Conservation (phyloP, 768 basidiomycete species). For the Boletellus ananiceps region DNA sequence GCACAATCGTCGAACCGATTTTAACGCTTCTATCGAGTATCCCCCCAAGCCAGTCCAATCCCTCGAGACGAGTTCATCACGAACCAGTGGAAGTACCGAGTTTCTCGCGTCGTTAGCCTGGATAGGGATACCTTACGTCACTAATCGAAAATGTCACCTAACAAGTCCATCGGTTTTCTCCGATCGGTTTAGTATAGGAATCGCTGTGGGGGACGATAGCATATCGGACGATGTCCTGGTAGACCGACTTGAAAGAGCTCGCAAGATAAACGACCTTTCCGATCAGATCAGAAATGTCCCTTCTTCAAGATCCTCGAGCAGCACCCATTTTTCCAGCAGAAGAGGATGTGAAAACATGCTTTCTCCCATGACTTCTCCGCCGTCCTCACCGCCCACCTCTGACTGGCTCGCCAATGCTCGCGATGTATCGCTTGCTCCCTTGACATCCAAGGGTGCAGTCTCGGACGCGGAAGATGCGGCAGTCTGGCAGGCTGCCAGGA, state of each 20-base stretch:
- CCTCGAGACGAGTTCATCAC: slow-evolving; percentile 4
- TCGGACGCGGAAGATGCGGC: slow-evolving; percentile 22
- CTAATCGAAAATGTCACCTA: background rate
- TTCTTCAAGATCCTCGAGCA: background rate
- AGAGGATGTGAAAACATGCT: background rate
- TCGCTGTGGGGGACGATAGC: slow-evolving; percentile 47
- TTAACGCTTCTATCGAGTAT: slow-evolving; percentile 2
- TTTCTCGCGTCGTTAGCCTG: slow-evolving; percentile 33
- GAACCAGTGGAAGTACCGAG: slow-evolving; percentile 20
- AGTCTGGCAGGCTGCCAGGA: slow-evolving; percentile 36
- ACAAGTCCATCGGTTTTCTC: background rate
- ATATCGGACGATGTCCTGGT: slow-evolving; percentile 50
- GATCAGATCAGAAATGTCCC: background rate
- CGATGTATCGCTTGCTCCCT: background rate
- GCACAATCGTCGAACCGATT: slow-evolving; percentile 24
- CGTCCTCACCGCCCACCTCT: background rate
- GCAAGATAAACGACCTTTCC: slow-evolving; percentile 17
- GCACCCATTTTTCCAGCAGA: background rate
- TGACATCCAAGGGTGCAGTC: slow-evolving; percentile 1
- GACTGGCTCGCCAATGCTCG: background rate
- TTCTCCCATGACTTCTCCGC: background rate
- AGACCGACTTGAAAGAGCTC: slow-evolving; percentile 43
- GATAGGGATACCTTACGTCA: slow-evolving; percentile 17
- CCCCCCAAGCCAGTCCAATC: background rate
- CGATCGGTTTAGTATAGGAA: slow-evolving; percentile 32